Evolutionary conservation across 495 filamentous ascomycete species (phyloP).

Genomic region (Aspergillus bridgeri): DNA sequence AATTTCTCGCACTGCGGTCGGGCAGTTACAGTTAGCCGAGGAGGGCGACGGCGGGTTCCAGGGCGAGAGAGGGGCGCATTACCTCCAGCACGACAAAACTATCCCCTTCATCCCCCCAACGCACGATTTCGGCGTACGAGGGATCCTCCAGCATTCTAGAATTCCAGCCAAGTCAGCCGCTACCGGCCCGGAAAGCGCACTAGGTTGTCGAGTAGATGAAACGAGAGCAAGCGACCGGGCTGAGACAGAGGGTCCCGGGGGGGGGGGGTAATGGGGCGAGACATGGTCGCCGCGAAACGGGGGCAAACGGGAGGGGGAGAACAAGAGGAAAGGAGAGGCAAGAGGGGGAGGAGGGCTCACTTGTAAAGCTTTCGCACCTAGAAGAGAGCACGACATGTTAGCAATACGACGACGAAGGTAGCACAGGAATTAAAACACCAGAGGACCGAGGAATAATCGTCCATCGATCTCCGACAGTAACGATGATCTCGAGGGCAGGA

Average conservation of each 20-base stretch:
- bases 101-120: constrained; percentile 92
- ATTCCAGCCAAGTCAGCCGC: not conserved
- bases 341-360: constrained; percentile 50
- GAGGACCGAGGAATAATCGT: constrained; percentile 8
- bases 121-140: constrained; percentile 84
- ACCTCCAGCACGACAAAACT: constrained; percentile 98
- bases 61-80: constrained; percentile 22
- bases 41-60: constrained; percentile 4
- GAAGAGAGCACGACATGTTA: constrained; percentile 19
- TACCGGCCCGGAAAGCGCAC: not conserved
- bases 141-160: constrained; percentile 95
- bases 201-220: not conserved
- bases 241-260: constrained; percentile 8
- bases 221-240: constrained; percentile 4
- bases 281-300: constrained; percentile 5
- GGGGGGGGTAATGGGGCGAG: no score
- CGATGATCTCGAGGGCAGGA: constrained; percentile 20
- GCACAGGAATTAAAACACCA: constrained; percentile 2
- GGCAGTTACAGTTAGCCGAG: constrained; percentile 4
- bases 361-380: constrained; percentile 99
- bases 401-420: not conserved
- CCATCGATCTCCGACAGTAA: constrained; percentile 6
- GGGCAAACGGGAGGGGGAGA: constrained; percentile 8
- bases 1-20: constrained; percentile 86
- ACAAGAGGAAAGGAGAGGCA: constrained; percentile 15